Evolutionary conservation across 2,329 filamentous ascomycete species (phyloP), one percentile per base, ranked within the genome.

Genomic region (Juglanconis oblonga): DNA sequence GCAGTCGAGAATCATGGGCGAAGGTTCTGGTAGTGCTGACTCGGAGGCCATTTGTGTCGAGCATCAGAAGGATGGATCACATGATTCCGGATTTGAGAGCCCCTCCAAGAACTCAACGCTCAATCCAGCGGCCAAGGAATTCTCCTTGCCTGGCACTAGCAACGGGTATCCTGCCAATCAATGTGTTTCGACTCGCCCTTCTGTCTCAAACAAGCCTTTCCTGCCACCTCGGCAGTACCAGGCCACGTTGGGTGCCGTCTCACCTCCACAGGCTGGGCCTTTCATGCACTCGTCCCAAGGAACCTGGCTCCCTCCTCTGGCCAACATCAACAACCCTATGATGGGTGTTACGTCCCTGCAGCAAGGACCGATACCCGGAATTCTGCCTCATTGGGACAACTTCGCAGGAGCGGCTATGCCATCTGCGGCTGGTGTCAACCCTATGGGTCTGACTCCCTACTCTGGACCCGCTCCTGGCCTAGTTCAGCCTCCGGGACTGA

Each of bases 101-200:
- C 36, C 54, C 6, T 55, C 54, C 14, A 63, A 61, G 35, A 31
- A 31, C 36, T 57, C 61, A 13, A 52, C 32, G 1, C 58, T 63
- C n/a, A 63, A 63, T 29, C 61, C 61, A 8, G 40, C 61, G 6
- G 61, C 61, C 44, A 61, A 53, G n/a, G 58, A 38, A 44, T 63
- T 63, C 50, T 54, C 61, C 10, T 44, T 31, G 2, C 9, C n/a
- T 14, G 52, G 35, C 35, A 8, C 9, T n/a, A n/a, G 32, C 35
- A 35, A 45, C 24, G 17, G 0, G 11, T 38, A 38, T n/a, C 29
- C 35, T 11, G 13, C 3, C 13, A 61, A 61, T n/a, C 24, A n/a
- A 38, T 35, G n/a, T 31, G 14, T 31, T 4, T 13, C 38, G 6
- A 14, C 13, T 35, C 50, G 32, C 7, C 33, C 17, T 31, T 17